A percentile compares a stretch with the other conserved stretches of the same genome.
phyloP scores from a whole-genome alignment of 495 filamentous ascomycete species.

The Aspergillus conjunctus region DNA sequence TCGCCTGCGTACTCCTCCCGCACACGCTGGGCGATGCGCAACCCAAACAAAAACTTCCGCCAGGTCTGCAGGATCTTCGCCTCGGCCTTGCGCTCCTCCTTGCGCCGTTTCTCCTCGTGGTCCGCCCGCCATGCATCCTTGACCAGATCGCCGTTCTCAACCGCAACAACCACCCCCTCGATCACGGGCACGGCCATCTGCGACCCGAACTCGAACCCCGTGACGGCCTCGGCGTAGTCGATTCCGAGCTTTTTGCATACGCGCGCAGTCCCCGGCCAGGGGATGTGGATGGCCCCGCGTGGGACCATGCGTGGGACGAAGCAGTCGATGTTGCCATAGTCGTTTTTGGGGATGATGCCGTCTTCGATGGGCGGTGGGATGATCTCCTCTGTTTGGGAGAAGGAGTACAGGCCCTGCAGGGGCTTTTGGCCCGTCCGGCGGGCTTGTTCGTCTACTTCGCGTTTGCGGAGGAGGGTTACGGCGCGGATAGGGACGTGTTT shows the following conservation, averaged over 20 bases:
- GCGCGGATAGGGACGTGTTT: slow-evolving; percentile 90
- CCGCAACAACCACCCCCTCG: slow-evolving; percentile 84
- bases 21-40: slow-evolving; percentile 80
- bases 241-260: slow-evolving; percentile 83
- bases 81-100: slow-evolving; percentile 80
- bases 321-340: slow-evolving; percentile 95
- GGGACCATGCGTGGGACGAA: slow-evolving; percentile 95
- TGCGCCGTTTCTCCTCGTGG: slow-evolving; percentile 74
- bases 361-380: slow-evolving; percentile 80
- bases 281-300: slow-evolving; percentile 78
- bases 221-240: slow-evolving; percentile 92
- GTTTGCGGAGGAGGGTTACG: slow-evolving; percentile 83
- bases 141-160: slow-evolving; percentile 71
- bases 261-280: slow-evolving; percentile 70
- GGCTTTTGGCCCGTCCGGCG: slow-evolving; percentile 78
- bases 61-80: slow-evolving; percentile 75
- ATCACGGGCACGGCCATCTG: slow-evolving; percentile 91
- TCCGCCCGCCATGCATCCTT: slow-evolving; percentile 81
- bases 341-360: slow-evolving; percentile 90
- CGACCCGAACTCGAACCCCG: slow-evolving; percentile 93
- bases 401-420: slow-evolving; percentile 81
- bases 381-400: slow-evolving; percentile 91
- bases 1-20: slow-evolving; percentile 74
- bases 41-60: slow-evolving; percentile 82
- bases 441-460: slow-evolving; percentile 84